Percentiles rank a stretch among this genome's conserved stretches.
Evolutionary conservation across 139 green algal genomes (phyloP).

Genomic region (Eudorina sp.): DNA sequence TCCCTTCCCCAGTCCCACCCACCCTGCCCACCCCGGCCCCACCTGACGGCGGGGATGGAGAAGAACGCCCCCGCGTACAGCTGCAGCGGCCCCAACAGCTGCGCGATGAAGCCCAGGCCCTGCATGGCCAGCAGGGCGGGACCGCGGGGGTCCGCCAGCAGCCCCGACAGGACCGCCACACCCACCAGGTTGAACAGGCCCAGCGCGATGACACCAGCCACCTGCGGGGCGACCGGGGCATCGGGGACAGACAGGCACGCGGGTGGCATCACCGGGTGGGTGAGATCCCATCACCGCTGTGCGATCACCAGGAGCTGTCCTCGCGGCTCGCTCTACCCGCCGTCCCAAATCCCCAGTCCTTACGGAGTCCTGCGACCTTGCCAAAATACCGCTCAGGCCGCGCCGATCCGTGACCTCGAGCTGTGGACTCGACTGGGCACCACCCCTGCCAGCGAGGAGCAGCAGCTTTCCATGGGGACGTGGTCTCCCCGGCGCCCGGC

Average conservation of each 20-base stretch:
- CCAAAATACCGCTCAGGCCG: no score
- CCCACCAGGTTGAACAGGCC: slow-evolving; percentile 91
- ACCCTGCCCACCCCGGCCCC: no score
- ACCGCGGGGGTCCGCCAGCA: slow-evolving; percentile 55
- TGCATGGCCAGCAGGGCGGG: slow-evolving; percentile 23
- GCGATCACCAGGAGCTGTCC: no score
- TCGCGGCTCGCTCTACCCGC: no score
- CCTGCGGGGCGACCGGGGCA: slow-evolving; percentile 56
- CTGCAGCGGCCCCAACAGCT: slow-evolving; percentile 68
- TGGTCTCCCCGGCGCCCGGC: no score
- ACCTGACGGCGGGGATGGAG: slow-evolving; percentile 83
- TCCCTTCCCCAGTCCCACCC: not conserved
- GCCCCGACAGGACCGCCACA: slow-evolving; percentile 74
- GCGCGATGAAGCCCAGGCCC: slow-evolving; percentile 50
- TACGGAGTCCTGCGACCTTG: no score
- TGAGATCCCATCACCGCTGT: no score
- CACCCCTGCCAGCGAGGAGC: no score
- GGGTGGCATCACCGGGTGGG: not conserved
- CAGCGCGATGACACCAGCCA: slow-evolving; percentile 67
- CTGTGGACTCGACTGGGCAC: no score
- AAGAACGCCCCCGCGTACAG: slow-evolving; percentile 94
- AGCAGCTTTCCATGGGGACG: no score
- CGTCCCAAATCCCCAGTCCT: no score
- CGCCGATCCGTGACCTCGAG: no score
- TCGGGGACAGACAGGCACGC: not conserved